Conservation (phyloP, 2,329 filamentous ascomycete species). For the Colletotrichum tamarilloi region DNA sequence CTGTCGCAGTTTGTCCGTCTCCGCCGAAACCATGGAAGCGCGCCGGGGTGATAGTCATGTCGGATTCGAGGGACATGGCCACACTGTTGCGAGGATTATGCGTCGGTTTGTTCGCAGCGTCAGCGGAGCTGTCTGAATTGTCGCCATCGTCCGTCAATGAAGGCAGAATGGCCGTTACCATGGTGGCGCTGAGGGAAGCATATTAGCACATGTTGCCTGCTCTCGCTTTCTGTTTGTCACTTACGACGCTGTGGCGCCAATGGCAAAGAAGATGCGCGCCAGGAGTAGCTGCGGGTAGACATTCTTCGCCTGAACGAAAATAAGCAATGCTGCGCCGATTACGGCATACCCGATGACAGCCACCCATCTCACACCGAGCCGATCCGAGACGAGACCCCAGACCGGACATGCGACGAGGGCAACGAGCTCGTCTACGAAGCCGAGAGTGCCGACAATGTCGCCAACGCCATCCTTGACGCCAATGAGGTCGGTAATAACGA, state of each 20-base stretch:
- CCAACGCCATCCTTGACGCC: constrained; percentile 79
- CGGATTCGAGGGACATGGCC: constrained; percentile 76
- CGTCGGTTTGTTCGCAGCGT: constrained; percentile 46
- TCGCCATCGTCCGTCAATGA: constrained; percentile 68
- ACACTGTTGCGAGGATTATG: constrained; percentile 65
- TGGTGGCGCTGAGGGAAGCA: constrained; percentile 71
- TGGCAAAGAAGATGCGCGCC: constrained; percentile 85
- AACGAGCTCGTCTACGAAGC: constrained; percentile 86
- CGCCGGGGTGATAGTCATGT: constrained; percentile 79
- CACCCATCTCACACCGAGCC: constrained; percentile 78
- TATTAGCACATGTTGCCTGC: not conserved
- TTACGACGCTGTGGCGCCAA: constrained; percentile 90
- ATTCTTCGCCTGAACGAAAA: constrained; percentile 87
- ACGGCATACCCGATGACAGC: constrained; percentile 84
- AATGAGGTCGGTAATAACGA: constrained; percentile 86
- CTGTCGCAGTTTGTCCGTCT: constrained; percentile 36
- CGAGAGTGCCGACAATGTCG: constrained; percentile 84
- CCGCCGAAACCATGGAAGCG: constrained; percentile 57
- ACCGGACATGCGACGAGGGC: constrained; percentile 82
- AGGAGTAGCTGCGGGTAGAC: constrained; percentile 91
- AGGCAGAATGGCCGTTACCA: constrained; percentile 96
- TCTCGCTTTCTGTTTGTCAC: constrained; percentile 40
- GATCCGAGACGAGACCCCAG: constrained; percentile 83
- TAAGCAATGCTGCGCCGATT: constrained; percentile 79
- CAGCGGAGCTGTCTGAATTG: constrained; percentile 40